Evolutionary conservation across 305 asterid species (phyloP).

Genomic region (Fraxinus angustifolia): DNA sequence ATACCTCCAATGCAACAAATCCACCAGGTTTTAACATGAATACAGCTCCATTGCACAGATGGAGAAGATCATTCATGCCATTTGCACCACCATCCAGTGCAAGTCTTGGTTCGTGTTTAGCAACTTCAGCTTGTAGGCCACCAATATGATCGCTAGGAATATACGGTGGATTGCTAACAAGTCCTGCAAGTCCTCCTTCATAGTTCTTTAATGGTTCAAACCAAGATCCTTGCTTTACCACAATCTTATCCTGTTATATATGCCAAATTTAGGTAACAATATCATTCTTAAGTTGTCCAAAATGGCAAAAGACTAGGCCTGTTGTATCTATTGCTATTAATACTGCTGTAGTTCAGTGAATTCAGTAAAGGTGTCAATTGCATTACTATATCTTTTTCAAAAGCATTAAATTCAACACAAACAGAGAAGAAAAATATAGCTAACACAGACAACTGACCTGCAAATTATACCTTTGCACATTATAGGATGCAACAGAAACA

Average conservation of each 20-base stretch:
- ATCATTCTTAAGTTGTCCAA: not conserved
- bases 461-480: slow-evolving; percentile 68
- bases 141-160: slow-evolving; percentile 64
- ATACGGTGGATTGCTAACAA: slow-evolving; percentile 88
- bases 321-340: not conserved
- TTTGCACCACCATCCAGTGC: slow-evolving; percentile 82
- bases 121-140: slow-evolving; percentile 82
- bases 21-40: slow-evolving; percentile 67
- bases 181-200: slow-evolving; percentile 55
- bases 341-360: not conserved
- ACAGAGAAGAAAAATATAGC: not conserved
- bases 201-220: slow-evolving; percentile 62
- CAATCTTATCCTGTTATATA: slow-evolving; percentile 48
- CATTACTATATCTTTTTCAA: not conserved
- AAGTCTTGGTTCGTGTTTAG: slow-evolving; percentile 67
- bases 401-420: not conserved
- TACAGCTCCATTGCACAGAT: slow-evolving; percentile 69
- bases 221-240: slow-evolving; percentile 73
- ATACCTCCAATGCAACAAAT: slow-evolving; percentile 87
- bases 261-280: not conserved
- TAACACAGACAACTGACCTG: slow-evolving; percentile 41
- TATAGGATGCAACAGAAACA: slow-evolving; percentile 62
- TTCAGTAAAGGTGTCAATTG: not conserved
- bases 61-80: slow-evolving; percentile 69
- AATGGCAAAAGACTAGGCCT: not conserved